These are phyloP conservation scores for Pseudohalonectria lignicola DNA, from an alignment of 2,329 filamentous ascomycete species.

Conservation along the genomic window DNA sequence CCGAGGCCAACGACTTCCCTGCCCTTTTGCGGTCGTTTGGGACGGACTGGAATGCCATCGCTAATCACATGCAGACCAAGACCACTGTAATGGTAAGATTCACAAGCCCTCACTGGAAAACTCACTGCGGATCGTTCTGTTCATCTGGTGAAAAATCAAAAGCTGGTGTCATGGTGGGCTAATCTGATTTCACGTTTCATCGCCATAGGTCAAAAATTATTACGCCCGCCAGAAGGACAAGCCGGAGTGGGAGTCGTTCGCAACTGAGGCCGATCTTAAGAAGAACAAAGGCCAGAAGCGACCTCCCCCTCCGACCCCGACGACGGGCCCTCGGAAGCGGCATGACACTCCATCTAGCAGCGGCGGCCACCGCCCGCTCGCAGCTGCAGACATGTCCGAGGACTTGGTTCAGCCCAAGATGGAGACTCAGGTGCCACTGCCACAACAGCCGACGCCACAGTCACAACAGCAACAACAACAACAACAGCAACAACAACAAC, in stretches of 20 bases:
- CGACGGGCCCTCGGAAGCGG: conserved; percentile 36
- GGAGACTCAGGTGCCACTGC: conserved; percentile 18
- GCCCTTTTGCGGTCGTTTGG: conserved; percentile 63
- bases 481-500: conserved; percentile 3
- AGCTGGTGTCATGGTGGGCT: too few species aligned
- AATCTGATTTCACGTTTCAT: too few species aligned
- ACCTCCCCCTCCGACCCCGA: conserved; percentile 48
- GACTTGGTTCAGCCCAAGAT: conserved; percentile 34
- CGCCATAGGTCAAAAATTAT: conserved; percentile 55
- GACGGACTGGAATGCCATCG: conserved; percentile 67
- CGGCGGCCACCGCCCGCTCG: conserved; percentile 32
- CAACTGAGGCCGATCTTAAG: conserved; percentile 48
- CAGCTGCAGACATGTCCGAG: conserved; percentile 33
- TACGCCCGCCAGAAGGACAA: conserved; percentile 52
- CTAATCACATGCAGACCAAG: conserved; percentile 71
- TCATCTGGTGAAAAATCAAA: too few species aligned
- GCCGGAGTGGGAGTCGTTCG: conserved; percentile 48
- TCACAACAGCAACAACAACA: conserved; percentile 2
- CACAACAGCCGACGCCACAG: conserved; percentile 7
- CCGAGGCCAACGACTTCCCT: conserved; percentile 68
- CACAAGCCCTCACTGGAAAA: background rate
- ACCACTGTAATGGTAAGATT: conserved; percentile 69
- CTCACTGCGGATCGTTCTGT: background rate
- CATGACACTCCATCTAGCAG: conserved; percentile 33
- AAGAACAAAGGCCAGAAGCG: conserved; percentile 43